A percentile compares a stretch with the other conserved stretches of the same genome.
Conservation (phyloP, 1,284 basidiomycete genomes). For the Wallemia ichthyophaga region DNA sequence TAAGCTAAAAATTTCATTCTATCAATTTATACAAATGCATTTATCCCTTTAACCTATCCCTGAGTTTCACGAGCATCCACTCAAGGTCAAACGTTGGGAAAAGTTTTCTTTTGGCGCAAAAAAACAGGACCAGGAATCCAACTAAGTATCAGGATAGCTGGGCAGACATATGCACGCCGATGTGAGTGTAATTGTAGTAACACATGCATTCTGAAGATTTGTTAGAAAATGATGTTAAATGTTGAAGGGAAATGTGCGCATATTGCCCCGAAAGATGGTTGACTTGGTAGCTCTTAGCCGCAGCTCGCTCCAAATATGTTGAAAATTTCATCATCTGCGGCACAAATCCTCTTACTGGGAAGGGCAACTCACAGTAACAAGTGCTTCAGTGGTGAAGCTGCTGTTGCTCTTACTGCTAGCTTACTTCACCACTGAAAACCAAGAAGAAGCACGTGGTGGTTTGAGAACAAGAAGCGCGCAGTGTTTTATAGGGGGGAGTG, state of each 20-base stretch:
- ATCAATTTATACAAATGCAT: neutral
- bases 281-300: neutral
- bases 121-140: slow-evolving; percentile 1
- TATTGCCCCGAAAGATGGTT: neutral
- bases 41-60: neutral
- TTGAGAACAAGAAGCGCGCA: neutral
- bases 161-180: neutral
- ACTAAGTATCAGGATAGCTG: neutral
- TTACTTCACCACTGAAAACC: neutral
- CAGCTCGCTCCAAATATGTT: neutral
- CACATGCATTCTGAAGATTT: neutral
- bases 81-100: neutral
- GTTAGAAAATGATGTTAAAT: neutral
- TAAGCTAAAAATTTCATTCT: neutral
- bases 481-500: neutral
- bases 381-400: too few relatives aligned
- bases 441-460: neutral
- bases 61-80: neutral
- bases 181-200: neutral
- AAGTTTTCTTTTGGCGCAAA: neutral
- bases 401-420: neutral
- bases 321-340: neutral
- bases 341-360: neutral
- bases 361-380: neutral
- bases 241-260: neutral